Evolutionary conservation across 495 filamentous ascomycete species (phyloP).

Genomic region (Tuber microsphaerosporum): DNA sequence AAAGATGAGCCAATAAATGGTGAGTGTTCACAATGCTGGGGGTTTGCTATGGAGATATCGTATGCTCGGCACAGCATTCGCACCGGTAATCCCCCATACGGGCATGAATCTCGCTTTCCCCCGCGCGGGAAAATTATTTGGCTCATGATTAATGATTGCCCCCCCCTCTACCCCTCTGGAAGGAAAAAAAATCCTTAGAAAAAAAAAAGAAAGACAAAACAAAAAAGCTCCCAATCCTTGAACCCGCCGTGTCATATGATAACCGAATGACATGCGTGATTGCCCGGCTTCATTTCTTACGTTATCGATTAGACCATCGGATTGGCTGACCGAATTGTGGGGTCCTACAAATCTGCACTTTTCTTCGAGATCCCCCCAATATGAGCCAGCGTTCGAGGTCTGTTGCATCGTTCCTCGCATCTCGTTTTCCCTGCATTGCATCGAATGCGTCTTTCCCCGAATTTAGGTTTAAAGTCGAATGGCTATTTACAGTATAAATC

Average conservation of each 20-base stretch:
- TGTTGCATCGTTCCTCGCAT: conserved; percentile 3
- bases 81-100: not conserved
- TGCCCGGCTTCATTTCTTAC: not conserved
- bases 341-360: conserved; percentile 9
- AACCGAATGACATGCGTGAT: not conserved
- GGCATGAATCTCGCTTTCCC: not conserved
- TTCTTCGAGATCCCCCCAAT: not conserved
- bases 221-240: not conserved
- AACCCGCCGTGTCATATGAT: not conserved
- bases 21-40: too few species aligned
- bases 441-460: not conserved
- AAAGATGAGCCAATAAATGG: too few species aligned
- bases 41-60: too few species aligned
- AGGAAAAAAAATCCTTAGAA: conserved; percentile 1
- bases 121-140: not conserved
- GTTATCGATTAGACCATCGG: not conserved
- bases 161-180: not conserved
- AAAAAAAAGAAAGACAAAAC: not conserved
- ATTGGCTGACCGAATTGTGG: conserved; percentile 3
- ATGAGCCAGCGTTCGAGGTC: not conserved
- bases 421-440: not conserved
- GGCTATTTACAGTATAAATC: not conserved
- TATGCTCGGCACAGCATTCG: not conserved
- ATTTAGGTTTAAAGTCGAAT: not conserved
- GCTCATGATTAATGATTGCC: not conserved